These are phyloP conservation scores for Sphagnum tenellum DNA, from an alignment of 225 moss, liverwort and hornwort genomes.

Conservation along the genomic window DNA sequence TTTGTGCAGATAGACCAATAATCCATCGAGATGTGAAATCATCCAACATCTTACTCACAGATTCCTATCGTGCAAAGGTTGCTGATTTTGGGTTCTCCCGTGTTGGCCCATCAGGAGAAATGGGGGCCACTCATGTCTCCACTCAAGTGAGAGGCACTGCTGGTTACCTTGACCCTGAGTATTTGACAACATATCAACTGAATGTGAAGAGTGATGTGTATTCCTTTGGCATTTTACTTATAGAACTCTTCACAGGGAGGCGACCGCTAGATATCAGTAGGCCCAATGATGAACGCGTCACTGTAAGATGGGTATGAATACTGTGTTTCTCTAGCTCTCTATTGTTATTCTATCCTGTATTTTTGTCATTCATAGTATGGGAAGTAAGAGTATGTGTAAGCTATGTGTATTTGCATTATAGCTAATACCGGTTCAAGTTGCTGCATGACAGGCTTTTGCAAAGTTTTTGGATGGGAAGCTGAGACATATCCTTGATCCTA, in stretches of 20 bases:
- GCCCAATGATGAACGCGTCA: conserved; percentile 48
- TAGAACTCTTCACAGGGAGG: conserved; percentile 46
- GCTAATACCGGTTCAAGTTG: too few species aligned
- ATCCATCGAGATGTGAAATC: conserved; percentile 56
- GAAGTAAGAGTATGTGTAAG: too few species aligned
- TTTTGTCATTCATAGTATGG: too few species aligned
- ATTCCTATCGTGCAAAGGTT: conserved; percentile 43
- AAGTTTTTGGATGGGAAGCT: too few species aligned
- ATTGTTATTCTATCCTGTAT: too few species aligned
- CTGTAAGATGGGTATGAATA: conserved; percentile 47
- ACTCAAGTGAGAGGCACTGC: conserved; percentile 57
- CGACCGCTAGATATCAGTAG: conserved; percentile 45
- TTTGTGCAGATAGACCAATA: conserved; percentile 40
- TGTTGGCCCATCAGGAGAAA: conserved; percentile 30
- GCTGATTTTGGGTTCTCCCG: conserved; percentile 59
- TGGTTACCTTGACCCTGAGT: conserved; percentile 54
- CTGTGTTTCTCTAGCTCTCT: too few species aligned
- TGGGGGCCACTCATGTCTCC: conserved; percentile 51
- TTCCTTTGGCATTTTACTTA: conserved; percentile 44
- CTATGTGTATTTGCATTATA: too few species aligned
- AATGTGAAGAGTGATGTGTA: conserved; percentile 55
- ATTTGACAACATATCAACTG: conserved; percentile 43
- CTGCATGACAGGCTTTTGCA: too few species aligned
- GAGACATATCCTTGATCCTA: too few species aligned
- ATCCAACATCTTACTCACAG: conserved; percentile 48